Percentiles rank a stretch among this genome's conserved stretches.
phyloP scores from a whole-genome alignment of 1,284 basidiomycete species.

The Rugosomyces carneus region DNA sequence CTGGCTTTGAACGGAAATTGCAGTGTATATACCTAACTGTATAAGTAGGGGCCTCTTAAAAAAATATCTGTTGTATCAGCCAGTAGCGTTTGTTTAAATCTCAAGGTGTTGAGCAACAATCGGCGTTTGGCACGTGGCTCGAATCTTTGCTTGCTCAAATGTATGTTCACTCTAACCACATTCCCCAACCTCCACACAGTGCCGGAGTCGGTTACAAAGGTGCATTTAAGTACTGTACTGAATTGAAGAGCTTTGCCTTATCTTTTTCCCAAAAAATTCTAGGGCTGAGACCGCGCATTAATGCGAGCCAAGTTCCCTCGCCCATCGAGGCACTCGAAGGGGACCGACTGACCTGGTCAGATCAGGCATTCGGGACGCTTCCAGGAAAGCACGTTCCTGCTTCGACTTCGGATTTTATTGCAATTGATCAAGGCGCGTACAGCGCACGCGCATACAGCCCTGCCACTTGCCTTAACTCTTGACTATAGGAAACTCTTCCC shows the following conservation, averaged over 20 bases:
- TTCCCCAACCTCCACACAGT: conserved; percentile 79
- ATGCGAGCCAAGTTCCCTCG: conserved; percentile 88
- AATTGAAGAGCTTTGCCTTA: no score
- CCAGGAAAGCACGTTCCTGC: conserved; percentile 77
- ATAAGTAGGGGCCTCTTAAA: conserved; percentile 12
- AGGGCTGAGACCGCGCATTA: conserved; percentile 82
- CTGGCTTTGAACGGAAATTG: conserved; percentile 8
- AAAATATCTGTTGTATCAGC: no score
- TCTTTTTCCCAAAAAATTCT: conserved; percentile 4
- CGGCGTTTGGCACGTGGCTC: neutral
- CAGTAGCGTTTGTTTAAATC: neutral
- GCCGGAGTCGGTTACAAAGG: conserved; percentile 54
- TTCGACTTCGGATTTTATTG: conserved; percentile 82
- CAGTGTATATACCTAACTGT: conserved; percentile 15
- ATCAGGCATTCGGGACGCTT: conserved; percentile 71
- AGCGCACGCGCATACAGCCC: neutral
- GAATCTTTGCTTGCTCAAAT: conserved; percentile 19
- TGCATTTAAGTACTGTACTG: no score
- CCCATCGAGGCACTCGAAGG: conserved; percentile 80
- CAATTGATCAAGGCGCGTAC: conserved; percentile 83
- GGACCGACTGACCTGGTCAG: conserved; percentile 82
- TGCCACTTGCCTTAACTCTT: neutral
- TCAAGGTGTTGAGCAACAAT: neutral
- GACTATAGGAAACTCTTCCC: conserved; percentile 67
- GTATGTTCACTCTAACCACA: conserved; percentile 46